Percentiles rank a stretch among this genome's conserved stretches.
Conservation (phyloP, 2,329 filamentous ascomycete genomes). For the Chaetothyriales sp. region DNA sequence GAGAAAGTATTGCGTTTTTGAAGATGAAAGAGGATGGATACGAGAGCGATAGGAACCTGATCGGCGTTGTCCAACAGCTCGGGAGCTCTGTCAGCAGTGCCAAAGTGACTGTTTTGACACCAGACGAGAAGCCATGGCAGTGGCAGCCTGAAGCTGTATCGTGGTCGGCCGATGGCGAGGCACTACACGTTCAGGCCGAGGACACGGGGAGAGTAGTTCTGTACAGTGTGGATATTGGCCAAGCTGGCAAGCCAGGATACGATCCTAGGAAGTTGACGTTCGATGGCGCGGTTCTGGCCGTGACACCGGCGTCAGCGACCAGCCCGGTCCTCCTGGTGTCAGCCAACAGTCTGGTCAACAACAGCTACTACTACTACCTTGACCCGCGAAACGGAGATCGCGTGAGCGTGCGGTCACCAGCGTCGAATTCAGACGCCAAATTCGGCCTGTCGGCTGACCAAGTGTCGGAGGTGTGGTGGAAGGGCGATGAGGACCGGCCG, state of each 20-base stretch:
- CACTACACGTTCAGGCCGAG: conserved; percentile 27
- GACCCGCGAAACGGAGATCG: conserved; percentile 22
- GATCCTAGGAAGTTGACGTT: conserved; percentile 23
- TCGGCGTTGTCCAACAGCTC: conserved; percentile 28
- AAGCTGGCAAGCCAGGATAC: conserved; percentile 4
- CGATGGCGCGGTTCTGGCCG: conserved; percentile 27
- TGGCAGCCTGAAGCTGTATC: conserved; percentile 27
- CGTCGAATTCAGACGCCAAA: conserved; percentile 22
- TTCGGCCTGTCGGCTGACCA: conserved; percentile 29
- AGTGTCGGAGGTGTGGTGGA: conserved; percentile 32
- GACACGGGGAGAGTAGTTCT: conserved; percentile 28
- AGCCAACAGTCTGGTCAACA: conserved; percentile 31
- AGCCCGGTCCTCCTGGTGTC: conserved; percentile 28
- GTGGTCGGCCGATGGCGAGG: conserved; percentile 29
- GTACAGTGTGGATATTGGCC: conserved; percentile 21
- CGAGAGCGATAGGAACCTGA: conserved; percentile 41
- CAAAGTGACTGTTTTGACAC: conserved; percentile 22
- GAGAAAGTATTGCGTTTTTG: conserved; percentile 29
- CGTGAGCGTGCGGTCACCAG: conserved; percentile 25
- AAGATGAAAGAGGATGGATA: conserved; percentile 82
- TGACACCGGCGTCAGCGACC: conserved; percentile 22
- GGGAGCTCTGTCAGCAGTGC: conserved; percentile 18
- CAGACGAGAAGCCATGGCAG: conserved; percentile 28
- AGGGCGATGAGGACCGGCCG: conserved; percentile 28
- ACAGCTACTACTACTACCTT: conserved; percentile 29